Conservation (phyloP, 257 asterid genomes). For the Oldenlandia corymbosa region DNA sequence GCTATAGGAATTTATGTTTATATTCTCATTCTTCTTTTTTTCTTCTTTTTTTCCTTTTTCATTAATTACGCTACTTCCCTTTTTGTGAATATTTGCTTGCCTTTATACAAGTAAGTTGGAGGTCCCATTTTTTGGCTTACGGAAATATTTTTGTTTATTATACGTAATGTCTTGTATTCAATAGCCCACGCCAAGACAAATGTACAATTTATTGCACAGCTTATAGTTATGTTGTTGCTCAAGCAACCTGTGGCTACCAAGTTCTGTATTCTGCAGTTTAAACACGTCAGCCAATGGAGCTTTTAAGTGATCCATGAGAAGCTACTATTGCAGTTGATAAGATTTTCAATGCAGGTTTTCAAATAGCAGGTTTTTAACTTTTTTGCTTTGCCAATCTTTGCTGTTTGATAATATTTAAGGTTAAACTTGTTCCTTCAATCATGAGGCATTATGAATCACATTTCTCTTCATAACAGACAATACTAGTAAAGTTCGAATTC, state of each 20-base stretch:
- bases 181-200: constrained; percentile 32
- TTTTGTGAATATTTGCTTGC: constrained; percentile 40
- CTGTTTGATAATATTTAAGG: no score
- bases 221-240: not conserved
- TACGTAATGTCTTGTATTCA: constrained; percentile 23
- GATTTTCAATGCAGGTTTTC: no score
- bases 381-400: no score
- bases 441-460: no score
- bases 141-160: constrained; percentile 22
- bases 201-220: constrained; percentile 7
- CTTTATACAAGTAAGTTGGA: constrained; percentile 17
- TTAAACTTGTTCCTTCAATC: no score
- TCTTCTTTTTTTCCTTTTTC: constrained; percentile 13
- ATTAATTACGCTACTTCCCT: constrained; percentile 31
- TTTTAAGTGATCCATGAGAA: not conserved
- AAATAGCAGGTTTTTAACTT: no score
- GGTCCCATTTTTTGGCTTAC: constrained; percentile 31
- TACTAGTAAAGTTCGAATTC: no score
- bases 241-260: not conserved
- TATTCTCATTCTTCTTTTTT: constrained; percentile 25
- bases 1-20: constrained; percentile 18
- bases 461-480: no score
- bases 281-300: not conserved
- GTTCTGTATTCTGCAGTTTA: not conserved
- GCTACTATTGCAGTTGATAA: not conserved